phyloP scores from a whole-genome alignment of 73 alveolate genomes.

The Tetrahymena borealis region DNA sequence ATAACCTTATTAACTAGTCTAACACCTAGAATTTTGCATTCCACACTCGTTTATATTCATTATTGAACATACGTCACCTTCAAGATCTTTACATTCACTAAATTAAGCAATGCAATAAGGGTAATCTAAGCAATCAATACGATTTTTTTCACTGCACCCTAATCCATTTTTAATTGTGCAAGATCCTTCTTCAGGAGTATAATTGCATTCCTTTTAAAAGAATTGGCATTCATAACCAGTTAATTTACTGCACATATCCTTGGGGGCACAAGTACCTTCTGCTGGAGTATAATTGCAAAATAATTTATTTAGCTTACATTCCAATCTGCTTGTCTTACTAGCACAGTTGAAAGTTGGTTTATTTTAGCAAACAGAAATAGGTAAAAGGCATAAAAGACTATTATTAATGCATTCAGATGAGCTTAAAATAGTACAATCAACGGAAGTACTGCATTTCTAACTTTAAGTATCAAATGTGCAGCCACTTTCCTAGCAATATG shows the following conservation, averaged over 20 bases:
- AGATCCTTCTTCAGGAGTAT: not conserved
- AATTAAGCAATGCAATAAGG: not conserved
- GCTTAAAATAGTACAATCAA: not conserved
- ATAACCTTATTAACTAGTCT: not conserved
- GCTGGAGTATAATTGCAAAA: not conserved
- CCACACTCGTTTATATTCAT: not conserved
- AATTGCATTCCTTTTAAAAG: not conserved
- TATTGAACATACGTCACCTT: not conserved
- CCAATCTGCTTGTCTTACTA: not conserved
- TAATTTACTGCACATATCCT: not conserved
- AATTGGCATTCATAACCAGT: not conserved
- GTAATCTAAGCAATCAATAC: not conserved
- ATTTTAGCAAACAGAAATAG: not conserved
- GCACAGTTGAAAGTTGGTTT: not conserved
- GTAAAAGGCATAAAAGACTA: not conserved
- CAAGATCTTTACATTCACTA: not conserved
- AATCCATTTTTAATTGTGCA: not conserved
- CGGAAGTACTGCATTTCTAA: not conserved
- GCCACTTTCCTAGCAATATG: not conserved
- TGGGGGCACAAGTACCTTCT: not conserved
- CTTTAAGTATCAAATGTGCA: not conserved
- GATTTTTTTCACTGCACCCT: not conserved
- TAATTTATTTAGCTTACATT: not conserved
- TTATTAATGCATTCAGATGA: not conserved
- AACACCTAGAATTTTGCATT: not conserved